Base-by-base conservation (phyloP, 169 alveolate genomes). In the Pseudocohnilembus persalinus region DNA sequence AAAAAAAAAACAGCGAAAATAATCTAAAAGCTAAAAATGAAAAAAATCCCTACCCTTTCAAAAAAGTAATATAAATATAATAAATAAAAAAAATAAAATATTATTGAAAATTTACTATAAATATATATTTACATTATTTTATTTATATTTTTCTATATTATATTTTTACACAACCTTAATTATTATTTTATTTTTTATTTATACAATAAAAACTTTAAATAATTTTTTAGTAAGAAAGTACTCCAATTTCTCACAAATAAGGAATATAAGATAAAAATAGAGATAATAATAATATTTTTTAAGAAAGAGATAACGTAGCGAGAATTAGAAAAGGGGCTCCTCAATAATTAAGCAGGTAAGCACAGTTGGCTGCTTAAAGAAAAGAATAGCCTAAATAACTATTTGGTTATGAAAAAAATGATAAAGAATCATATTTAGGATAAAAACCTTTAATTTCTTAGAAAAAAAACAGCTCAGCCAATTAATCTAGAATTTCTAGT, bases 321-420 rank as follows among this genome's bases (percentile, higher is more conserved):
- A 88, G 92, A 83, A 79, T 88, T 32, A 68, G 87, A 78, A 64
- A 76, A 49, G 92, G 92, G 34, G 92, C 92, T 1, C 92, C 92
- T 0, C 15, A 76, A 33, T 81, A 88, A 35, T 74, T 80, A 35
- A 74, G 84, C 29, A 77, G 92, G 28, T 34, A 83, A 74, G 92
- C 88, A 1, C 73, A 85, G 73, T 26, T 30, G 64, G 87, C 90
- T 35, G 31, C 73, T 31, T 68, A 74, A n/a, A 31, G 78, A 79
- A 83, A 83, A 20, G 32, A 76, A 65, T 77, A 68, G 85, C 27
- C n/a, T 74, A 77, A 27, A 49, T 49, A 49, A 49, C 20, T 49
- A 49, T 49, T 49, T 49, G 68, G 68, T 26, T 65, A n/a, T 32
- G 81, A 73, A 31, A 68, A 32, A 29, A 28, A 30, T 31, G 32